phyloP scores from a whole-genome alignment of 805 yeast genomes.

The Cyberlindnera amylophila region DNA sequence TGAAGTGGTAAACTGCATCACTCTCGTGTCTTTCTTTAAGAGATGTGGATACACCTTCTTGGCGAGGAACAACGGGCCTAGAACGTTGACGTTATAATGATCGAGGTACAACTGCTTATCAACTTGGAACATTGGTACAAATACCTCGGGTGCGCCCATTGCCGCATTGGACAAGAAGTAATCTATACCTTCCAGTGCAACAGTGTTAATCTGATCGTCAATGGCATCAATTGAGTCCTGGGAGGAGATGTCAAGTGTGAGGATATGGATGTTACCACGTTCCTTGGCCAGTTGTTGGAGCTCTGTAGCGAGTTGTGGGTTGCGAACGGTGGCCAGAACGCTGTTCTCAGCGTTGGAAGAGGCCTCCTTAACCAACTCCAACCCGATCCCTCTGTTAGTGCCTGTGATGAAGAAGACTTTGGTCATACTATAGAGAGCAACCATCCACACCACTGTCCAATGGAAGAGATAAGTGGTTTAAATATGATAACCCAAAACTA shows the following conservation, averaged over 20 bases:
- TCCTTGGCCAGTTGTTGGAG: slow-evolving; percentile 10
- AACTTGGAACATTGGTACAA: not conserved
- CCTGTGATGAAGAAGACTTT: slow-evolving; percentile 8
- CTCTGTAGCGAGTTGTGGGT: slow-evolving; percentile 11
- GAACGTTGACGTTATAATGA: slow-evolving; percentile 22
- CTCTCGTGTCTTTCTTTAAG: slow-evolving; percentile 19
- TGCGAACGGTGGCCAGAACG: slow-evolving; percentile 17
- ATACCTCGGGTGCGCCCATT: slow-evolving; percentile 5
- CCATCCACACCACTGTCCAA: no score
- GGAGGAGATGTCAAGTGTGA: slow-evolving; percentile 23
- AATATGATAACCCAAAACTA: no score
- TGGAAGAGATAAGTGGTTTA: no score
- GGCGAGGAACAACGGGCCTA: slow-evolving; percentile 25
- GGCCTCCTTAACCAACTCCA: slow-evolving; percentile 1
- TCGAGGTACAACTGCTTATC: slow-evolving; percentile 3
- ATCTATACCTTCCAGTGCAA: slow-evolving; percentile 25
- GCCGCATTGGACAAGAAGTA: slow-evolving; percentile 29
- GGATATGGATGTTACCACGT: slow-evolving; percentile 22
- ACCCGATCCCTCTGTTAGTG: slow-evolving; percentile 15
- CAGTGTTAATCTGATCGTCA: slow-evolving; percentile 11
- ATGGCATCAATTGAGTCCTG: slow-evolving; percentile 19
- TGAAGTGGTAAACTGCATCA: slow-evolving; percentile 28
- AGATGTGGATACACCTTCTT: slow-evolving; percentile 25
- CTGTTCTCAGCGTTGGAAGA: slow-evolving; percentile 3
- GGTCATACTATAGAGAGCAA: no score